Conservation (phyloP, 495 filamentous ascomycete species). For the Talaromyces thailandensis region DNA sequence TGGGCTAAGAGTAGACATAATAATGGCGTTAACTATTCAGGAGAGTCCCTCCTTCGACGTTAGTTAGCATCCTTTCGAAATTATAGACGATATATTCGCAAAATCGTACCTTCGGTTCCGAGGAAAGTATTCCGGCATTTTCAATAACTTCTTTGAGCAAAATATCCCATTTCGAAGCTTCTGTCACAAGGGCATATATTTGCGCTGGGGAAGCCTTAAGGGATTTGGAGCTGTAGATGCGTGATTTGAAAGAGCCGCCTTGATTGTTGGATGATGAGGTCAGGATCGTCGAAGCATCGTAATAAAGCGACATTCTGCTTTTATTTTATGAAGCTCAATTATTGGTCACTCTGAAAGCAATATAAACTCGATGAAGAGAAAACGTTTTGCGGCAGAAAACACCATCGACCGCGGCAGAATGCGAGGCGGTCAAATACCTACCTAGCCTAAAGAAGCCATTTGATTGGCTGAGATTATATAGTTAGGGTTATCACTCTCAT, state of each 20-base stretch:
- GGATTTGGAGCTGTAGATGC: constrained; percentile 57
- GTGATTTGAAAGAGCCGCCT: constrained; percentile 72
- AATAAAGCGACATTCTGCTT: constrained; percentile 78
- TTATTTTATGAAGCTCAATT: background rate
- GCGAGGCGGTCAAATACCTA: background rate
- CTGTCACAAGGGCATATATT: constrained; percentile 74
- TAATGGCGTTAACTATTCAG: constrained; percentile 62
- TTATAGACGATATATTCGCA: background rate
- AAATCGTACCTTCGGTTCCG: constrained; percentile 70
- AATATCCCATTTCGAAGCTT: constrained; percentile 83
- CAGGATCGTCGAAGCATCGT: constrained; percentile 74
- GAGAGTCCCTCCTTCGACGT: constrained; percentile 18
- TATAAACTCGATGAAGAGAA: background rate
- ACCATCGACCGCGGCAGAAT: background rate
- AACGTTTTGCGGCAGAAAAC: background rate
- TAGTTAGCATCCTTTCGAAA: constrained; percentile 25
- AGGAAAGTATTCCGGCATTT: constrained; percentile 53
- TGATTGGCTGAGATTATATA: background rate
- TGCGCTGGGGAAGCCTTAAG: constrained; percentile 71
- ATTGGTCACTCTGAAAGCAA: background rate
- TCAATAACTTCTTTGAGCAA: constrained; percentile 83
- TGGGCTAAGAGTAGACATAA: constrained; percentile 77
- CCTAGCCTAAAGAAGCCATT: background rate
- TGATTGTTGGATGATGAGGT: constrained; percentile 42
- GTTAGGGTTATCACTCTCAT: too few species aligned